phyloP scores from a whole-genome alignment of 1,284 basidiomycete genomes.

The Golubevia pallescens region DNA sequence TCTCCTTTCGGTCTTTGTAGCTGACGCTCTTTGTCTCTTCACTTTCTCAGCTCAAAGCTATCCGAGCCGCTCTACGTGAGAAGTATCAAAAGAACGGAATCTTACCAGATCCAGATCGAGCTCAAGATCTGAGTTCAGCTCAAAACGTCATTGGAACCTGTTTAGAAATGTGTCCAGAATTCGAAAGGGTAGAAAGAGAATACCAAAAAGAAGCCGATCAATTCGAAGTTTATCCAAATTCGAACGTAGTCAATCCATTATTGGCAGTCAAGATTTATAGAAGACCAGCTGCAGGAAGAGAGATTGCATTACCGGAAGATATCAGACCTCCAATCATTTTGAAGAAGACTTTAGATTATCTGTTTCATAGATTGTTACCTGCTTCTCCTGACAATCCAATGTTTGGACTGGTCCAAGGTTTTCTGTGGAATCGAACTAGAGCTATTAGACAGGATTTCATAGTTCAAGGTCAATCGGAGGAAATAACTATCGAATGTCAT shows the following conservation, averaged over 20 bases:
- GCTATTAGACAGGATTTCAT: constrained; percentile 63
- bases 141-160: constrained; percentile 49
- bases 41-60: constrained; percentile 18
- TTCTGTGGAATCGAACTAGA: constrained; percentile 62
- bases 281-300: constrained; percentile 56
- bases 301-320: constrained; percentile 58
- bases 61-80: constrained; percentile 27
- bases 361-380: constrained; percentile 52
- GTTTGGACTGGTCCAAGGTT: constrained; percentile 52
- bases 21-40: constrained; percentile 6
- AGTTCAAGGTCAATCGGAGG: constrained; percentile 50
- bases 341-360: constrained; percentile 56
- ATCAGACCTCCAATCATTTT: constrained; percentile 56
- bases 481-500: constrained; percentile 56
- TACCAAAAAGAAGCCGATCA: constrained; percentile 59
- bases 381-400: constrained; percentile 27
- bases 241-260: constrained; percentile 42
- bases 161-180: constrained; percentile 61
- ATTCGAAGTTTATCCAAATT: constrained; percentile 37
- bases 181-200: constrained; percentile 57
- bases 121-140: constrained; percentile 43
- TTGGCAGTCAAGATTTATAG: constrained; percentile 63
- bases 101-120: constrained; percentile 52
- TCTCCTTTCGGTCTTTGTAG: too few relatives aligned
- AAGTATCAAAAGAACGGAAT: constrained; percentile 50